phyloP scores from a whole-genome alignment of 495 filamentous ascomycete genomes.

The Platismatia glauca region DNA sequence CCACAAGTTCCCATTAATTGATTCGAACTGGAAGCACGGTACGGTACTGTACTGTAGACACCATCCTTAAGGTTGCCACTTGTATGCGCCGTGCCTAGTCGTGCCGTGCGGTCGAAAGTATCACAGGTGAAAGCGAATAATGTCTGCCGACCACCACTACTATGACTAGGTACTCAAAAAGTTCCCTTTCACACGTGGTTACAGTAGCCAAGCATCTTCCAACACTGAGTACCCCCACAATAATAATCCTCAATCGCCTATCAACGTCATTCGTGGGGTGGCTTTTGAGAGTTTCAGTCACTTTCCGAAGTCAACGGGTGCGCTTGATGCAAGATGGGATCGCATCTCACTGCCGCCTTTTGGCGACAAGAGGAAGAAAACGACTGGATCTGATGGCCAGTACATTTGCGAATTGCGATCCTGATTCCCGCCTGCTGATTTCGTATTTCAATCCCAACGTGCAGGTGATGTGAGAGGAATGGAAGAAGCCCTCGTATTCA shows the following conservation, averaged over 20 bases:
- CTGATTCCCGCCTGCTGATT: neutral
- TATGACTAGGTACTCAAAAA: neutral
- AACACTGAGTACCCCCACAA: neutral
- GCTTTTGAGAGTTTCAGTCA: too few relatives aligned
- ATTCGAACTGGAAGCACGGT: too few relatives aligned
- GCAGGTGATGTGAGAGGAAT: neutral
- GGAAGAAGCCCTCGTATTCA: neutral
- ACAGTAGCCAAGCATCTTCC: neutral
- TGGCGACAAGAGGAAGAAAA: conserved; percentile 1
- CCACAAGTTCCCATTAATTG: neutral
- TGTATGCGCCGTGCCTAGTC: neutral
- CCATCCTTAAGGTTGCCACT: neutral
- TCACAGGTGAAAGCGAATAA: neutral
- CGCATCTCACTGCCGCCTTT: neutral
- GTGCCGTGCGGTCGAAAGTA: neutral
- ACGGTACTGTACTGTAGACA: neutral
- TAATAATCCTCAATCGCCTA: neutral
- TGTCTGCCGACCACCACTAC: neutral
- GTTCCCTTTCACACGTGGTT: neutral
- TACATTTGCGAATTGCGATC: neutral
- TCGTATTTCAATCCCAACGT: neutral
- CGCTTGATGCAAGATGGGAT: neutral
- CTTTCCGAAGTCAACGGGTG: neutral
- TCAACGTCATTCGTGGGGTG: neutral
- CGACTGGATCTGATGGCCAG: neutral